Evolutionary conservation across 2,329 filamentous ascomycete genomes (phyloP).

Genomic region (Nothopassalora personata): DNA sequence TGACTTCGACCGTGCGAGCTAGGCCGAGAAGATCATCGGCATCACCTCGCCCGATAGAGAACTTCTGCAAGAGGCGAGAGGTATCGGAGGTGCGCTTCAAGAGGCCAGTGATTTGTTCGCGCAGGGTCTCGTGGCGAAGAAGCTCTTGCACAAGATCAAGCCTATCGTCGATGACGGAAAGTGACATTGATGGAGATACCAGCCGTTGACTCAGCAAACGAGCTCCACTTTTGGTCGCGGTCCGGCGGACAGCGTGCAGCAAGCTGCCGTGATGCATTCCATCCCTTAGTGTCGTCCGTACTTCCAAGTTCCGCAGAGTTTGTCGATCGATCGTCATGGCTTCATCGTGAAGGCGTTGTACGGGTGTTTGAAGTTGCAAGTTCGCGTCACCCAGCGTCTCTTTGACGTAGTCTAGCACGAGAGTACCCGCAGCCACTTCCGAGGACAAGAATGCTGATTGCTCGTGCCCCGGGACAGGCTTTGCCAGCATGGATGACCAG

Average conservation of each 20-base stretch:
- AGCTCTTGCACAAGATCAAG: conserved; percentile 78
- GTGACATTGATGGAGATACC: conserved; percentile 81
- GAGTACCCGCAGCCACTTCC: conserved; percentile 71
- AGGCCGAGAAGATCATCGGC: conserved; percentile 83
- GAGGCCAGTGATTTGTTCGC: conserved; percentile 63
- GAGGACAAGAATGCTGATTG: conserved; percentile 55
- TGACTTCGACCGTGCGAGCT: conserved; percentile 72
- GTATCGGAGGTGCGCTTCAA: conserved; percentile 77
- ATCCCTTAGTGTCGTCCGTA: conserved; percentile 79
- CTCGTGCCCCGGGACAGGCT: conserved; percentile 54
- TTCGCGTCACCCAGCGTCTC: conserved; percentile 70
- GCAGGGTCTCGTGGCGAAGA: conserved; percentile 59
- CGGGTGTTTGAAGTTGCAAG: conserved; percentile 78
- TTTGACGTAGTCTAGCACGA: conserved; percentile 79
- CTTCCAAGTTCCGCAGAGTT: conserved; percentile 81
- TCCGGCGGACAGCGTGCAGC: conserved; percentile 81
- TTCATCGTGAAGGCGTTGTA: conserved; percentile 66
- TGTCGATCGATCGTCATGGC: conserved; percentile 90
- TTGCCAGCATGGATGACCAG: conserved; percentile 75
- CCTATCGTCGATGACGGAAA: conserved; percentile 69
- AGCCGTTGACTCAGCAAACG: conserved; percentile 79
- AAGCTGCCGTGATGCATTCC: conserved; percentile 74
- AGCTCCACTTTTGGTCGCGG: conserved; percentile 85
- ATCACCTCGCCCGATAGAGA: conserved; percentile 85
- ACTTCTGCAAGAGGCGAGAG: conserved; percentile 86